Base-by-base conservation (phyloP, 2,329 filamentous ascomycete species). In the Aspergillus pseudonomiae region DNA sequence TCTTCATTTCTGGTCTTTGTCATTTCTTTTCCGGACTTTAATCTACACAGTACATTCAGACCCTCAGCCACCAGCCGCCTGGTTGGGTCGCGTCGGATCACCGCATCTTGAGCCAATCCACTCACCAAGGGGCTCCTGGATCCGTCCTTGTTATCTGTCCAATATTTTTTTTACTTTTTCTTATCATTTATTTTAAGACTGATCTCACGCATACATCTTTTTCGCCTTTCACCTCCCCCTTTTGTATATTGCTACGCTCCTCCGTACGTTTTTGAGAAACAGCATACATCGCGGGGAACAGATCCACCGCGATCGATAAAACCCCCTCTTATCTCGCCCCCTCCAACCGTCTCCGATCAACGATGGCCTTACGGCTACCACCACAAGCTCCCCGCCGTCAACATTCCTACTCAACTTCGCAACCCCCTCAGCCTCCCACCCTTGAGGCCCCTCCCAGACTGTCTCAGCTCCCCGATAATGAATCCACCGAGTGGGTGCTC, bases 401-500 rank as follows among this genome's bases (percentile, higher is more conserved):
- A 63, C 73, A 73, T 26, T 75, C 76, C 30, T 77, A 77, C 57
- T 71, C 75, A 6, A 63, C 69, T 21, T 63, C 74, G 2, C 73
- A 70, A 58, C 69, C 67, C 10, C 67, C 69, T n/a, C 70, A 72
- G 26, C 52, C 69, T n/a, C 70, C 72, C 26, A 52, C 65, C 2
- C 68, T 77, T 28, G 70, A 77, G 43, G 66, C 72, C 43, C 67
- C 73, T 45, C 61, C 72, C 19, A 60, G 72, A n/a, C 61, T 70
- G 10, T 61, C 69, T 10, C 72, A 82, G 67, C 78, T 81, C 24
- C 74, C 80, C 50, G 80, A 88, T 64, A 88, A 91, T 65, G 90
- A 94, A 68, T 90, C 92, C 14, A 91, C 95, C 78, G 94, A 96
- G 86, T 99, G 95, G 95, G 91, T 98, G 60, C 88, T 99, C 68